phyloP scores from a whole-genome alignment of 352 stramenopile species.

The Globisporangium paroecandrum region DNA sequence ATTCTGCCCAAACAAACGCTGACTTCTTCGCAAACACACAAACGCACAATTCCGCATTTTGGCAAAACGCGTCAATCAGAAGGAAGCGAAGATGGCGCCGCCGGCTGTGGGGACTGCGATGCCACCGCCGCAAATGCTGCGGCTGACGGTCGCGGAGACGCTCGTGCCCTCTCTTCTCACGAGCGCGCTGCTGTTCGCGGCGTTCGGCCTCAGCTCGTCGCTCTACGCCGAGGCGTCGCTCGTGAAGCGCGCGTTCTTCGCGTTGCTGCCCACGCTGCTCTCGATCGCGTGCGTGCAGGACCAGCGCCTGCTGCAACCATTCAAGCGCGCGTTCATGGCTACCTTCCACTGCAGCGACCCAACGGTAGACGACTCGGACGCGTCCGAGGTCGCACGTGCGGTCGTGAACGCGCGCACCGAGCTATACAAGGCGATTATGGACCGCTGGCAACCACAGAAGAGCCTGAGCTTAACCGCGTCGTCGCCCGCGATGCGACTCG shows the following conservation, averaged over 20 bases:
- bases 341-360: slow-evolving; percentile 13
- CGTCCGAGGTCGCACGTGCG: slow-evolving; percentile 9
- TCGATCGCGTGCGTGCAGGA: slow-evolving; percentile 43
- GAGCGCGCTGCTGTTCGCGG: slow-evolving; percentile 18
- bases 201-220: slow-evolving; percentile 12
- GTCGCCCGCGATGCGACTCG: slow-evolving; percentile 23
- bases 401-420: slow-evolving; percentile 29
- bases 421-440: slow-evolving; percentile 41
- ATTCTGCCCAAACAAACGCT: neutral
- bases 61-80: neutral
- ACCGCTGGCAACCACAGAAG: slow-evolving; percentile 32
- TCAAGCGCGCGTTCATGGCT: slow-evolving; percentile 24
- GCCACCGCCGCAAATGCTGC: neutral
- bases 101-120: neutral
- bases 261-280: slow-evolving; percentile 45
- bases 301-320: slow-evolving; percentile 29
- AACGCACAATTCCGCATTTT: neutral
- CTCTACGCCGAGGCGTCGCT: slow-evolving; percentile 19
- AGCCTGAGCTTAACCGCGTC: neutral
- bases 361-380: slow-evolving; percentile 16
- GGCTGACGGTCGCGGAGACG: slow-evolving; percentile 12
- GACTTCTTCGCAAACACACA: neutral
- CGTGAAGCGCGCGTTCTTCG: slow-evolving; percentile 47
- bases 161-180: slow-evolving; percentile 26
- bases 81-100: neutral